phyloP scores from a whole-genome alignment of 371 early-diverging fungal genomes.

The Actinomortierella wolfii region DNA sequence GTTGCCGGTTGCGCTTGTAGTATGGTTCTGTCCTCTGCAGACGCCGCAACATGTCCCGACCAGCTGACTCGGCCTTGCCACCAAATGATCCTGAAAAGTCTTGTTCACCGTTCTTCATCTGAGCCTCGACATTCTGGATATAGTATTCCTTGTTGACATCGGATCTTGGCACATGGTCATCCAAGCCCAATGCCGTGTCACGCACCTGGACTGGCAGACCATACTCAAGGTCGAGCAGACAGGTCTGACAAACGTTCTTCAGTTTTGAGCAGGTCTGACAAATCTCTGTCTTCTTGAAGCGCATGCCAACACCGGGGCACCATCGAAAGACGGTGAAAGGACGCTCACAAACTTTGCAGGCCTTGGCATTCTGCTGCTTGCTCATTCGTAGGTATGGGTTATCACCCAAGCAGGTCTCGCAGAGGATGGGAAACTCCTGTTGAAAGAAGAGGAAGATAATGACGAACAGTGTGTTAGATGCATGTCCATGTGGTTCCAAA shows the following conservation, averaged over 20 bases:
- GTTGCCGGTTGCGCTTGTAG: slow-evolving; percentile 89
- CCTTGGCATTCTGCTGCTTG: slow-evolving; percentile 82
- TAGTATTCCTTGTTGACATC: slow-evolving; percentile 91
- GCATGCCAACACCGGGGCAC: slow-evolving; percentile 93
- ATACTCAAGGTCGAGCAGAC: slow-evolving; percentile 93
- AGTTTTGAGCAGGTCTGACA: slow-evolving; percentile 97
- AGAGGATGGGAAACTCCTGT: slow-evolving; percentile 86
- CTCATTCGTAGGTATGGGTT: slow-evolving; percentile 98
- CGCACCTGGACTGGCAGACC: slow-evolving; percentile 94
- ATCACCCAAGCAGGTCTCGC: slow-evolving; percentile 96
- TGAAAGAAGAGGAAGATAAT: slow-evolving; percentile 6
- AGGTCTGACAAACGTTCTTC: slow-evolving; percentile 98
- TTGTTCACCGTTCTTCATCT: slow-evolving; percentile 52
- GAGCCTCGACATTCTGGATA: slow-evolving; percentile 82
- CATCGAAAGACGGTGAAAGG: slow-evolving; percentile 98
- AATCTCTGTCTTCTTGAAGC: slow-evolving; percentile 96
- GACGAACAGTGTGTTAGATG: no score
- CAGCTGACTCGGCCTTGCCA: slow-evolving; percentile 77
- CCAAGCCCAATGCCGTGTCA: slow-evolving; percentile 81
- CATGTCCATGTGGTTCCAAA: no score
- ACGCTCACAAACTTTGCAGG: slow-evolving; percentile 93
- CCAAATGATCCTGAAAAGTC: slow-evolving; percentile 65
- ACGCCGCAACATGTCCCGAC: slow-evolving; percentile 78
- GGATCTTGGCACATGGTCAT: slow-evolving; percentile 77
- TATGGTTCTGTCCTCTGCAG: slow-evolving; percentile 90